A percentile compares a stretch with the other conserved stretches of the same genome.
Conservation (phyloP, 208 protist species). For the Trypanosomatidae sp. region DNA sequence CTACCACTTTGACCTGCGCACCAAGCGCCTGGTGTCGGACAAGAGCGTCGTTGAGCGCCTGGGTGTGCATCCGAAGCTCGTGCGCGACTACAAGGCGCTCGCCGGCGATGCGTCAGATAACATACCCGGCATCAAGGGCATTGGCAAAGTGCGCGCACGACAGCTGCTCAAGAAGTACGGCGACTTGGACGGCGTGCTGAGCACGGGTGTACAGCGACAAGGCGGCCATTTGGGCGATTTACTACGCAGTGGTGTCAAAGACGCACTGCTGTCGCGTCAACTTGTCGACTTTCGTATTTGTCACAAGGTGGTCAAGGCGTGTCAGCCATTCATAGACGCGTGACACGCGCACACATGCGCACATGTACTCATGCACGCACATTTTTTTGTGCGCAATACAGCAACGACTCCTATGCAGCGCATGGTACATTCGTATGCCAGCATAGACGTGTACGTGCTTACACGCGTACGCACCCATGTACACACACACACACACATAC, state of each 20-base stretch:
- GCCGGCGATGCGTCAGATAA: conserved; percentile 78
- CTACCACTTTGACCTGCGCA: conserved; percentile 82
- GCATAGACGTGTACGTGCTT: conserved; percentile 4
- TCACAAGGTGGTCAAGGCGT: conserved; percentile 51
- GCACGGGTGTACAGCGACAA: conserved; percentile 46
- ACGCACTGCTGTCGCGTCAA: conserved; percentile 48
- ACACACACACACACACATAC: too few species aligned
- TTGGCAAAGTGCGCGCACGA: conserved; percentile 67
- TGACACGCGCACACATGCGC: too few species aligned
- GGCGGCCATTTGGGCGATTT: conserved; percentile 41
- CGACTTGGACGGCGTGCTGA: conserved; percentile 67
- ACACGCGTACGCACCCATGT: too few species aligned
- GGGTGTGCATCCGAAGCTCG: conserved; percentile 71
- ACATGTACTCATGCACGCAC: neutral
- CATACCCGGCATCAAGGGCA: conserved; percentile 77
- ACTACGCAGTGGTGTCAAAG: conserved; percentile 24
- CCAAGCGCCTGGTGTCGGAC: conserved; percentile 79
- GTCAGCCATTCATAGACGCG: conserved; percentile 56
- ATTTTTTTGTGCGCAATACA: neutral
- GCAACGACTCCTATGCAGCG: neutral
- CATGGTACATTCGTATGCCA: neutral
- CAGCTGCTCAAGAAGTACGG: conserved; percentile 83
- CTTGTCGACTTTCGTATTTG: conserved; percentile 78
- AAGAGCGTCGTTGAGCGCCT: conserved; percentile 60
- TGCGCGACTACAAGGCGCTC: conserved; percentile 80